Base-by-base conservation (phyloP, 371 early-diverging fungal genomes). In the Mortierella sp. region DNA sequence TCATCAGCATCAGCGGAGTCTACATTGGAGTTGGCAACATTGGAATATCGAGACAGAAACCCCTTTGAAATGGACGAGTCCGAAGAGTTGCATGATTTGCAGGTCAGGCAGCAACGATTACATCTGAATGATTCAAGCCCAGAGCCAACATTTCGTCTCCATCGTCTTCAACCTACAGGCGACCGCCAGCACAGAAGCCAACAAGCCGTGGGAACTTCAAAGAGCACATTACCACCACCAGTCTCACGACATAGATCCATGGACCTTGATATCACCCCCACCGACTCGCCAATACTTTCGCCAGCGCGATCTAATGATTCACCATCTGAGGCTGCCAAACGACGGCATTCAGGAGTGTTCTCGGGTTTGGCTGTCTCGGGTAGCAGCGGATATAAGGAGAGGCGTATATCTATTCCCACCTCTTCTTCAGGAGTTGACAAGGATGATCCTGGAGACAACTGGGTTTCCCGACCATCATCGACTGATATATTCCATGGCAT, bases 221-320 rank as follows among this genome's bases (percentile, higher is more conserved):
- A 6, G 41, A 41, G 19, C 34, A 44, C 25, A 54, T 43, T 53
- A 21, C 46, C 55, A 27, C 31, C 39, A 2, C 34, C 48, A 31
- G 54, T 47, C 21, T 60, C 46, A 19, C 21, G 67, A 41, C 31
- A 43, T 10, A 37, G 25, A 6, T 66, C 66, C 7, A 5, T 57
- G 31, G 66, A 59, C 8, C 59, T 43, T 28, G 66, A 66, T 22
- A 51, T 21, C 0, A 31, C n/a, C n/a, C n/a, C n/a, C n/a, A n/a
- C n/a, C n/a, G n/a, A n/a, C n/a, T n/a, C n/a, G n/a, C n/a, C n/a
- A 54, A 12, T 52, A 46, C 19, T 24, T 10, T 60, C 60, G 5
- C 67, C 51, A 1, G 25, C 39, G 2, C 53, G 19, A 27, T 13
- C 52, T 14, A 39, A 52, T 28, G 43, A 25, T 10, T 43, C 60